Evolutionary conservation across 78 protist species (phyloP), one percentile per base, ranked within the genome.

Genomic region (Tieghemostelium lacteum): DNA sequence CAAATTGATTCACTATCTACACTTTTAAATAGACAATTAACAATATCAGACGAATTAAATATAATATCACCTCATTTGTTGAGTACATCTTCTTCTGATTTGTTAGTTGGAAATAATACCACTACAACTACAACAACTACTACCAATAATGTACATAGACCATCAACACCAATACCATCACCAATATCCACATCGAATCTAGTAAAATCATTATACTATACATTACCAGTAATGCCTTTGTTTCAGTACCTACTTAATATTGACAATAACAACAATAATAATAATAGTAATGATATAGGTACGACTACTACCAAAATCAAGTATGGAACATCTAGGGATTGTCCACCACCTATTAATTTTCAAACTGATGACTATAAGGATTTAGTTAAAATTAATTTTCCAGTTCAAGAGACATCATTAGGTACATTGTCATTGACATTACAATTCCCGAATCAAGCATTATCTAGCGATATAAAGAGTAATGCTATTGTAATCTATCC

Each of bases 311-410:
- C 52, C 52, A 83, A 83, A 62, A 61, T 83, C 2, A 83, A 83
- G 14, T 83, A 83, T 83, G 91, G 91, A 17, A 45, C 45, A 37
- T 83, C 91, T 14, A 37, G 37, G 40, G 49, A 69, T 8, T 66
- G 55, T 69, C 91, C 91, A 45, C 91, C 91, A 3, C 91, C 91
- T 3, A 34, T 70, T 12, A 83, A 83, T 34, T 83, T 67, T 70
- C 52, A 60, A 34, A 67, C 76, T 8, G 34, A 52, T 2, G 91
- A 83, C 16, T 83, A 36, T 62, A 37, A 24, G 26, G 26, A 83
- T 69, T 60, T 83, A 28, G 63, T 83, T 20, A 83, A 83, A 83
- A 17, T 83, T 31, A 83, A 66, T 57, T 69, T 83, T 24, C 91
- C 91, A 55, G 31, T 14, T 5, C 65, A 67, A 33, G 78, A 83